phyloP scores from a whole-genome alignment of 2,329 filamentous ascomycete genomes.

The Neonectria magnoliae region DNA sequence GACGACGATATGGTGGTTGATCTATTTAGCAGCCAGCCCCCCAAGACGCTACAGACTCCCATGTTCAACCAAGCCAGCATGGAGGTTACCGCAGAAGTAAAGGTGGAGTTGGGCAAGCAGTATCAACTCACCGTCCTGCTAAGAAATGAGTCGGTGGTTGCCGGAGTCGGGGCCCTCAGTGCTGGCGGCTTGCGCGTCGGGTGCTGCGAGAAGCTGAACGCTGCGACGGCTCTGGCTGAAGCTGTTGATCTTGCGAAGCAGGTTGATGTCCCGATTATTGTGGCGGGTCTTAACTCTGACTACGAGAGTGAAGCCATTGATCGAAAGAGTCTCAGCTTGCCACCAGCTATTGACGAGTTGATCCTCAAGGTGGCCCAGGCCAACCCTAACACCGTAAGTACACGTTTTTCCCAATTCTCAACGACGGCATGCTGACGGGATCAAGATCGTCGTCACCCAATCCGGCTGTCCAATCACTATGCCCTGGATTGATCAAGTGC shows the following conservation, averaged over 20 bases:
- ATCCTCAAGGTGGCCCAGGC: slow-evolving; percentile 15
- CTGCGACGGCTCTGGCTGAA: slow-evolving; percentile 46
- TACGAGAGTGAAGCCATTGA: slow-evolving; percentile 60
- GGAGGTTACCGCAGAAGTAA: slow-evolving; percentile 23
- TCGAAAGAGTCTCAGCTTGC: slow-evolving; percentile 9
- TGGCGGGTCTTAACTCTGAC: slow-evolving; percentile 64
- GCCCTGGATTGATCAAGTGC: slow-evolving; percentile 49
- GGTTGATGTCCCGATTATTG: slow-evolving; percentile 65
- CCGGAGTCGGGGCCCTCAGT: slow-evolving; percentile 30
- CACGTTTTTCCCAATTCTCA: too few species aligned
- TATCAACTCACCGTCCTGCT: slow-evolving; percentile 27
- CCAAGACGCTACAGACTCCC: slow-evolving; percentile 45
- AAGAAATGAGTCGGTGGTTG: slow-evolving; percentile 26
- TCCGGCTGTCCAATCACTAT: background rate
- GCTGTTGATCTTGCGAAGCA: slow-evolving; percentile 34
- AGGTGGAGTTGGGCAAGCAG: slow-evolving; percentile 7
- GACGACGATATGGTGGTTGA: slow-evolving; percentile 47
- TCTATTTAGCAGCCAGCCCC: slow-evolving; percentile 45
- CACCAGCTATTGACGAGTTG: slow-evolving; percentile 8
- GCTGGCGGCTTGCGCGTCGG: slow-evolving; percentile 18
- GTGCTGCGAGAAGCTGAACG: slow-evolving; percentile 27
- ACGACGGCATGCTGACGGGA: too few species aligned
- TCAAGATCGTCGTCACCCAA: background rate
- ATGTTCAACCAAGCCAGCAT: slow-evolving; percentile 46
- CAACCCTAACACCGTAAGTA: slow-evolving; percentile 18